A percentile compares a stretch with the other conserved stretches of the same genome.
phyloP scores from a whole-genome alignment of 257 asterid genomes.

The Jacaranda copaia region DNA sequence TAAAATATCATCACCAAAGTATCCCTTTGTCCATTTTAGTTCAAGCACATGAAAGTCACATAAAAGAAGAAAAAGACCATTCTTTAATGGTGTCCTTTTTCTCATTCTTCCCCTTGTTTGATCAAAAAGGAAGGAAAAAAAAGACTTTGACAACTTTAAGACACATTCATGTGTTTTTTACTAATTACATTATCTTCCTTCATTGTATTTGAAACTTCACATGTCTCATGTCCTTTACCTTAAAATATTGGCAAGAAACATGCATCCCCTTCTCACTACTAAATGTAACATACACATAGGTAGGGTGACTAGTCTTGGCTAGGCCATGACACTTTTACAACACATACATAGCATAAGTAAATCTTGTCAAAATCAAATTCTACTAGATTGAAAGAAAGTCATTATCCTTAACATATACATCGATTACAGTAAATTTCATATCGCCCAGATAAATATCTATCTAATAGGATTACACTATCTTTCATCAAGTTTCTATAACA shows the following conservation, averaged over 20 bases:
- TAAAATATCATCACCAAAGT: too few species aligned
- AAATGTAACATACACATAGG: not conserved
- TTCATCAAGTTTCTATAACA: too few species aligned
- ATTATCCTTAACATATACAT: too few species aligned
- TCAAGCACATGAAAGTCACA: not conserved
- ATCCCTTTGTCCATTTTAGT: too few species aligned
- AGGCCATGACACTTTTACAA: too few species aligned
- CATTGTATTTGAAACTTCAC: constrained; percentile 10
- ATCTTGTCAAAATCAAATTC: not conserved
- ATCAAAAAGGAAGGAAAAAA: not conserved
- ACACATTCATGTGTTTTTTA: not conserved
- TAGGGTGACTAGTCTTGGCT: not conserved
- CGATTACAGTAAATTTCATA: too few species aligned
- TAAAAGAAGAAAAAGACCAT: not conserved
- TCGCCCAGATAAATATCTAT: too few species aligned
- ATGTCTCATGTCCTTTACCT: not conserved
- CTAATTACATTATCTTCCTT: not conserved
- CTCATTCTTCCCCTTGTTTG: not conserved
- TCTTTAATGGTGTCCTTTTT: not conserved
- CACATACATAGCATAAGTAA: not conserved
- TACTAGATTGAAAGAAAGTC: too few species aligned
- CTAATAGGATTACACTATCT: too few species aligned
- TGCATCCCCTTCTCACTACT: not conserved
- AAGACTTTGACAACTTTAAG: not conserved
- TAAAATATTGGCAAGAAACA: constrained; percentile 3